These are phyloP conservation scores for Hibiscus mutabilis DNA, from an alignment of 345 rosid species.

Conservation along the genomic window DNA sequence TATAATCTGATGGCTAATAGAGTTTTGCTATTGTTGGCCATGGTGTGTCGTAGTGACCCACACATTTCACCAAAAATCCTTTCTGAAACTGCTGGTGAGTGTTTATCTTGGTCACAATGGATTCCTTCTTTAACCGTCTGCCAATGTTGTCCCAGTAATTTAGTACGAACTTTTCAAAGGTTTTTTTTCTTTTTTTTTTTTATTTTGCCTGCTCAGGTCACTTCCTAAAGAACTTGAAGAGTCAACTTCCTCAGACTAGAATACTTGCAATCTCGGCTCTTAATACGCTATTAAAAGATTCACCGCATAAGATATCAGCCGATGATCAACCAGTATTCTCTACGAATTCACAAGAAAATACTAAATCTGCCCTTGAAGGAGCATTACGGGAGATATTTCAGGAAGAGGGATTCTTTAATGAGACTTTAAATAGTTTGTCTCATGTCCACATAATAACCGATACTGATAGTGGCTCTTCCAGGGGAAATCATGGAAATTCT, in stretches of 20 bases:
- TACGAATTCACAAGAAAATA: slow-evolving; percentile 31
- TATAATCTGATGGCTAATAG: slow-evolving; percentile 99
- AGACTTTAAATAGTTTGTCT: slow-evolving; percentile 86
- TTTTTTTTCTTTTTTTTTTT: background rate
- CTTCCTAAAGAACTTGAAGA: slow-evolving; percentile 83
- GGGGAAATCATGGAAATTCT: slow-evolving; percentile 77
- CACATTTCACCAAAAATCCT: slow-evolving; percentile 62
- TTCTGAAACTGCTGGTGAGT: slow-evolving; percentile 83
- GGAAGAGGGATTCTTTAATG: slow-evolving; percentile 86
- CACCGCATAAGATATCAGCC: slow-evolving; percentile 67
- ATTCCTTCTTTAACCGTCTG: slow-evolving; percentile 1
- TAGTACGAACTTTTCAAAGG: background rate
- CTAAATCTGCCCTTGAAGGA: slow-evolving; percentile 67
- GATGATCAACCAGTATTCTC: slow-evolving; percentile 33
- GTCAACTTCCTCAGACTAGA: slow-evolving; percentile 99
- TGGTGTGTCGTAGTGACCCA: slow-evolving; percentile 73
- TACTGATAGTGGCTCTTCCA: slow-evolving; percentile 59
- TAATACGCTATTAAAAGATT: slow-evolving; percentile 84
- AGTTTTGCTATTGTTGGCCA: slow-evolving; percentile 83
- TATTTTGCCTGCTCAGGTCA: slow-evolving; percentile 57
- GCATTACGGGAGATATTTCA: slow-evolving; percentile 69
- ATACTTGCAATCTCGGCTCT: slow-evolving; percentile 95
- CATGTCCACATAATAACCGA: slow-evolving; percentile 80
- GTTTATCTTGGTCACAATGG: slow-evolving; percentile 12
- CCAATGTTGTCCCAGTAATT: background rate